These are phyloP conservation scores for Pyrenophora seminiperda DNA, from an alignment of 2,329 filamentous ascomycete species.

Conservation along the genomic window DNA sequence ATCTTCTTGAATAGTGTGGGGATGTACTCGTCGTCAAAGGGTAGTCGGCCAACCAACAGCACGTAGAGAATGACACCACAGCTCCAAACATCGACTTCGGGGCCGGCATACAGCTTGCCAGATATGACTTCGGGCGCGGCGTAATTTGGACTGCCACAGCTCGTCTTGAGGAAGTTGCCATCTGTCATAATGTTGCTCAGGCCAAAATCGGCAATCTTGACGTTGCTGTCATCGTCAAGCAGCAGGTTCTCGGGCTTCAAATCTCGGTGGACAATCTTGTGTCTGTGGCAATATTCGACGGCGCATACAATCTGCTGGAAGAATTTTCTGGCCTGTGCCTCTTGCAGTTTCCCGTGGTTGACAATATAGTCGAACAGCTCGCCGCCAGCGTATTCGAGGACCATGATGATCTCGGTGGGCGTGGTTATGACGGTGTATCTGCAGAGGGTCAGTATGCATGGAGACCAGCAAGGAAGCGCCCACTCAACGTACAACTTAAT, in stretches of 20 bases:
- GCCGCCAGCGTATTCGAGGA: conserved; percentile 93
- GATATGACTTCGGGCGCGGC: conserved; percentile 97
- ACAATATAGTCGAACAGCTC: conserved; percentile 99
- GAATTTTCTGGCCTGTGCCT: conserved; percentile 92
- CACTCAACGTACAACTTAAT: conserved; percentile 82
- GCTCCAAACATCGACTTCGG: conserved; percentile 98
- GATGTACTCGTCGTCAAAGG: conserved; percentile 98
- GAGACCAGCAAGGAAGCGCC: background rate
- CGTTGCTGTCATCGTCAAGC: conserved; percentile 92
- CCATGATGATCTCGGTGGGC: conserved; percentile 95
- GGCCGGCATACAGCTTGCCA: conserved; percentile 94
- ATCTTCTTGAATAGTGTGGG: conserved; percentile 98
- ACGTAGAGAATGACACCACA: conserved; percentile 83
- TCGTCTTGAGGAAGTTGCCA: conserved; percentile 98
- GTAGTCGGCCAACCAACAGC: conserved; percentile 70
- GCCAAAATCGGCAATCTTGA: conserved; percentile 99
- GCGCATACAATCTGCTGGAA: conserved; percentile 99
- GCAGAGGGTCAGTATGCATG: conserved; percentile 14
- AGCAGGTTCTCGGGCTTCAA: conserved; percentile 96
- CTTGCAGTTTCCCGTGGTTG: conserved; percentile 86
- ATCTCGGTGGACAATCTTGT: conserved; percentile 98
- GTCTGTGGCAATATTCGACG: conserved; percentile 97
- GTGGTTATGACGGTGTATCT: conserved; percentile 98
- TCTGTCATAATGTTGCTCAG: conserved; percentile 99
- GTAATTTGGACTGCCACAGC: conserved; percentile 97